Evolutionary conservation across 176 grass and related monocot genomes (phyloP).

Genomic region (Triticum monococcum): DNA sequence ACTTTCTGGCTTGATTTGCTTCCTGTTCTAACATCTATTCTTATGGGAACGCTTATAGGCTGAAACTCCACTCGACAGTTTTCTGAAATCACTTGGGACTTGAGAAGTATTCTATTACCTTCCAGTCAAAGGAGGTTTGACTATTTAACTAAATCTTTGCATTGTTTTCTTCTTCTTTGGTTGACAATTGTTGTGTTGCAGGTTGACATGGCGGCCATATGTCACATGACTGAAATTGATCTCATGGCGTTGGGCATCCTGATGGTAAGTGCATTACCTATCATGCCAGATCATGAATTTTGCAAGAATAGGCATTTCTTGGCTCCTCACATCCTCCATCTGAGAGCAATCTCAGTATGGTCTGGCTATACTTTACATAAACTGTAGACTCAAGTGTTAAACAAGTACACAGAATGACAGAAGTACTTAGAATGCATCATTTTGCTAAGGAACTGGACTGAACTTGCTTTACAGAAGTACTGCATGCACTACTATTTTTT

Average conservation of each 20-base stretch:
- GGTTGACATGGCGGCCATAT: conserved; percentile 93
- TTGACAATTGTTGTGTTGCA: conserved; percentile 47
- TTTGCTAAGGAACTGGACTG: not conserved
- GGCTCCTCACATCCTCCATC: not conserved
- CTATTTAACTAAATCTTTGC: conserved; percentile 9
- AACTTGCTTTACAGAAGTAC: not conserved
- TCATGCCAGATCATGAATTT: not conserved
- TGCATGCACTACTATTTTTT: not conserved
- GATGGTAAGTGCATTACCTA: conserved; percentile 57
- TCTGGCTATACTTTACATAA: not conserved
- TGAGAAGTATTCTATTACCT: conserved; percentile 84
- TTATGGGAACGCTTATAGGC: conserved; percentile 42
- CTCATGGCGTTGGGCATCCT: conserved; percentile 89
- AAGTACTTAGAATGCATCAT: conserved; percentile 10
- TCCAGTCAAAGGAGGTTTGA: conserved; percentile 87
- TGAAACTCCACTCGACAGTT: conserved; percentile 69
- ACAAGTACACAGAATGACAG: not conserved
- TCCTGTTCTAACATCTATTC: conserved; percentile 21
- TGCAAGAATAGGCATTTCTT: not conserved
- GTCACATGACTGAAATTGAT: conserved; percentile 94
- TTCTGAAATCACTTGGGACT: conserved; percentile 81
- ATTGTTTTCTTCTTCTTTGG: conserved; percentile 8
- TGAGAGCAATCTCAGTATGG: not conserved
- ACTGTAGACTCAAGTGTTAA: not conserved
- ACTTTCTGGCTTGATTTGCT: not conserved